These are phyloP conservation scores for Ophidiomyces ophidiicola DNA, from an alignment of 2,329 filamentous ascomycete genomes.

Conservation along the genomic window DNA sequence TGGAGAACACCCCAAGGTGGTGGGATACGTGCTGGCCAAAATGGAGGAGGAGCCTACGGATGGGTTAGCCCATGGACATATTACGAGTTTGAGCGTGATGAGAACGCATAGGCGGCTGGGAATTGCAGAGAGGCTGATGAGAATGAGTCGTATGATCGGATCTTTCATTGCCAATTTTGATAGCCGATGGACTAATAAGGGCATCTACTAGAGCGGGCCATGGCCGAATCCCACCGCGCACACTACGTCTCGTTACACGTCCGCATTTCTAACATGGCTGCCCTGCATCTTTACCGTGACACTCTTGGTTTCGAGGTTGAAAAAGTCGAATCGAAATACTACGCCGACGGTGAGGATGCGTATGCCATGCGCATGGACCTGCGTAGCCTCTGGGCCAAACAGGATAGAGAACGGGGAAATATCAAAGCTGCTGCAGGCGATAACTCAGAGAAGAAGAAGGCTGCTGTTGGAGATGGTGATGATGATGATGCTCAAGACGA, in stretches of 20 bases:
- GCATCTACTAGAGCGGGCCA: conserved; percentile 59
- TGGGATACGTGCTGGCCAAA: conserved; percentile 98
- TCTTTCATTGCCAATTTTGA: background rate
- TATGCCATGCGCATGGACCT: conserved; percentile 89
- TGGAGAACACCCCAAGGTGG: conserved; percentile 80
- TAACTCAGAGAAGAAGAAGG: conserved; percentile 22
- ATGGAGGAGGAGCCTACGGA: conserved; percentile 97
- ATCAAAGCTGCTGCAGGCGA: conserved; percentile 35
- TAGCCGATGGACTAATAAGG: background rate
- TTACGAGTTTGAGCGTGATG: conserved; percentile 92
- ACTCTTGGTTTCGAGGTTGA: conserved; percentile 82
- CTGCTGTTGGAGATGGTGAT: conserved; percentile 26
- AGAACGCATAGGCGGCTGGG: conserved; percentile 81
- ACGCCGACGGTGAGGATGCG: conserved; percentile 94
- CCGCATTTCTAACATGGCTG: conserved; percentile 82
- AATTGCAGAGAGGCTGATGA: conserved; percentile 94
- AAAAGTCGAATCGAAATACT: conserved; percentile 47
- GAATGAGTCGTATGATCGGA: conserved; percentile 66
- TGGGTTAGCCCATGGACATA: conserved; percentile 86
- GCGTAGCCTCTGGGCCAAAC: conserved; percentile 36
- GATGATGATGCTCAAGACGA: conserved; percentile 40
- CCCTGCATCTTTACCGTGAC: conserved; percentile 81
- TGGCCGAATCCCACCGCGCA: conserved; percentile 88
- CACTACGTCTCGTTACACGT: conserved; percentile 94
- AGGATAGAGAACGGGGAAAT: conserved; percentile 33